Base-by-base conservation (phyloP, 768 basidiomycete genomes). In the Leucosporidium yakuticum region DNA sequence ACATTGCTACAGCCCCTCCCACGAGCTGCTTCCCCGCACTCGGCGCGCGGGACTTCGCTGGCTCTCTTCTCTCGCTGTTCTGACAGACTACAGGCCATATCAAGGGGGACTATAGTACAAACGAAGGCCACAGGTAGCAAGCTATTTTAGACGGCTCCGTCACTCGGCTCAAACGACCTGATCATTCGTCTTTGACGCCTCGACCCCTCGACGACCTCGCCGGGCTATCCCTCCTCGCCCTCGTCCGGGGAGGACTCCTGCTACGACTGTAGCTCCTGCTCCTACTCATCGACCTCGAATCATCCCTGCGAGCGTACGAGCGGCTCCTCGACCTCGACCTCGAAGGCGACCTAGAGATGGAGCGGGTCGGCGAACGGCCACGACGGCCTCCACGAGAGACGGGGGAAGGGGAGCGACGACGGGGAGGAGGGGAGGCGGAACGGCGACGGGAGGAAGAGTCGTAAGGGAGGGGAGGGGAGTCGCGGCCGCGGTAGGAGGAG, bases 391-490 rank as follows among this genome's bases (percentile, higher is more conserved):
- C 50, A 14, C 27, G 48, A 15, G 65, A 23, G 31, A 31, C 29
- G 29, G 36, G 47, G 32, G 27, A 44, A 27, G 61, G 67, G 25
- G 64, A 54, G 25, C 15, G 58, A 14, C 58, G 51, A 5, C 59
- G 59, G 44, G 50, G 44, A 21, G 34, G 23, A 32, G 32, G 53
- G 20, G 44, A n/a, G 17, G 23, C 7, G 2, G 67, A 54, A 34
- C 63, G 63, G 29, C 64, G 39, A 15, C 39, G 39, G 39, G 39
- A 44, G 14, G 39, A 44, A 44, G 39, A 44, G 6, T 44, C 39
- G 39, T 44, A 44, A 15, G 65, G 64, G 27, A 68, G 68, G 27
- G 66, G 62, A 49, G 51, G 53, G 44, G 73, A 72, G 25, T 36
- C 44, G 27, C 25, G 49, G 8, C 51, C 29, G 29, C 64, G 67